These are phyloP conservation scores for Tolypocladium ophioglossoides DNA, from an alignment of 2,329 filamentous ascomycete species.

Conservation along the genomic window DNA sequence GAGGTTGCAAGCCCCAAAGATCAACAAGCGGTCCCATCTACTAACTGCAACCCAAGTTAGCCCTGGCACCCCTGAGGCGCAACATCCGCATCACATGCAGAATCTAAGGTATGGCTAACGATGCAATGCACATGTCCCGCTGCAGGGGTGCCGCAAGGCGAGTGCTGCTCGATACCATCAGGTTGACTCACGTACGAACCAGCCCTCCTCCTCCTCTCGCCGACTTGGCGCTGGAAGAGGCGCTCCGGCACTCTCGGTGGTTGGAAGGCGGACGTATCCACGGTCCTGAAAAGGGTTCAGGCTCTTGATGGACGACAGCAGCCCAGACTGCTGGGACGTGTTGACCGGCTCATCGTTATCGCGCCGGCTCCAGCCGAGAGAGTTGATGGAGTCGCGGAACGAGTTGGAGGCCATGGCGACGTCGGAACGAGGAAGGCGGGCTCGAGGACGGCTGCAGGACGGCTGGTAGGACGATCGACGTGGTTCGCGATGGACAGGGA, in stretches of 20 bases:
- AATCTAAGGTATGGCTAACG: constrained; percentile 19
- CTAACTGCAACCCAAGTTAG: constrained; percentile 58
- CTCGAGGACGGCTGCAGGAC: background rate
- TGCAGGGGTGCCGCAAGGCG: constrained; percentile 28
- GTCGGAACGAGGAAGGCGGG: background rate
- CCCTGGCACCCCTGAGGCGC: constrained; percentile 25
- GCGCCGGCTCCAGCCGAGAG: constrained; percentile 85
- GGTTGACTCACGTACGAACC: constrained; percentile 77
- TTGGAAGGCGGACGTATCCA: constrained; percentile 86
- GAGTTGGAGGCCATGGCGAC: constrained; percentile 68
- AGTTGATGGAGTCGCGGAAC: constrained; percentile 91
- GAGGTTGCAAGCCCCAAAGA: constrained; percentile 86
- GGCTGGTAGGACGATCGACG: constrained; percentile 11
- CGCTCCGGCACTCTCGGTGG: constrained; percentile 70
- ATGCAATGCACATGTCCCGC: constrained; percentile 34
- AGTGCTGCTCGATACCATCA: constrained; percentile 10
- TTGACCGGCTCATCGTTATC: constrained; percentile 71
- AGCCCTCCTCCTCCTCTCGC: constrained; percentile 90
- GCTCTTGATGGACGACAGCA: constrained; percentile 72
- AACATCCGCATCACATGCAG: constrained; percentile 31
- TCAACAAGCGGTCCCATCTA: constrained; percentile 88
- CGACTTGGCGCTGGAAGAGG: constrained; percentile 75
- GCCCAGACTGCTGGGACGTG: constrained; percentile 57
- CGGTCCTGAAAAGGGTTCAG: constrained; percentile 79
- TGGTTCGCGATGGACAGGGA: background rate